Percentiles rank a stretch among this genome's conserved stretches.
These are phyloP conservation scores for Aureobasidium sp. DNA, from an alignment of 2,329 filamentous ascomycete genomes.

Conservation along the genomic window DNA sequence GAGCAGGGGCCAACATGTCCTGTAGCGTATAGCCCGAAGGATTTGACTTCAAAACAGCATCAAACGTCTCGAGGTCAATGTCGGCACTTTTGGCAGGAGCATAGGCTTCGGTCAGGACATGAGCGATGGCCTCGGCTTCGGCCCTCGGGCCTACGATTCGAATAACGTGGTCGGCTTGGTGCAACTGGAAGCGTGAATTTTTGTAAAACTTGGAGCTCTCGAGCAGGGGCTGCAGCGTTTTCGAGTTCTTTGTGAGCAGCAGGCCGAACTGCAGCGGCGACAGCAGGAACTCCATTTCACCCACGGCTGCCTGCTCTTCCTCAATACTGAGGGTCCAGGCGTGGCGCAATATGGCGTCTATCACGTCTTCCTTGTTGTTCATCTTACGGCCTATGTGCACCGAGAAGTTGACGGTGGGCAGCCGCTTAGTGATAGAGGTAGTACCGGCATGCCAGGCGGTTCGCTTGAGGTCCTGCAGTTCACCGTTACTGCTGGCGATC, in stretches of 20 bases:
- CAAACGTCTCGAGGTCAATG: neutral
- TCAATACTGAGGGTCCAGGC: conserved; percentile 10
- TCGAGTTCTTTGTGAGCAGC: conserved; percentile 9
- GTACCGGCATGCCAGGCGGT: neutral
- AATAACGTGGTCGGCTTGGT: conserved; percentile 9
- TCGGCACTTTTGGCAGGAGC: neutral
- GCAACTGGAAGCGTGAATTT: conserved; percentile 7
- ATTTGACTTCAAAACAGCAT: neutral
- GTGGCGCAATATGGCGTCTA: conserved; percentile 4
- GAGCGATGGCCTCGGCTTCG: conserved; percentile 13
- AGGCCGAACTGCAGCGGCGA: conserved; percentile 10
- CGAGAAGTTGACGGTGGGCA: neutral
- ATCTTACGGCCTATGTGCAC: neutral
- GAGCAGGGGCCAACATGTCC: neutral
- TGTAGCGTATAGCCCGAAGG: neutral
- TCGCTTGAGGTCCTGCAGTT: neutral
- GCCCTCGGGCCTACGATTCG: conserved; percentile 11
- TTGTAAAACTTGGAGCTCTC: conserved; percentile 10
- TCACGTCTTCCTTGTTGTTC: neutral
- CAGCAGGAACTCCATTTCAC: conserved; percentile 14
- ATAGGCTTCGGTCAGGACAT: conserved; percentile 7
- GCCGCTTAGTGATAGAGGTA: neutral
- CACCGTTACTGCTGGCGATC: neutral
- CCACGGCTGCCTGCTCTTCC: conserved; percentile 6
- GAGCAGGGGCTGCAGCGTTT: conserved; percentile 2